phyloP scores from a whole-genome alignment of 805 yeast species.

The Saturnispora bothae region DNA sequence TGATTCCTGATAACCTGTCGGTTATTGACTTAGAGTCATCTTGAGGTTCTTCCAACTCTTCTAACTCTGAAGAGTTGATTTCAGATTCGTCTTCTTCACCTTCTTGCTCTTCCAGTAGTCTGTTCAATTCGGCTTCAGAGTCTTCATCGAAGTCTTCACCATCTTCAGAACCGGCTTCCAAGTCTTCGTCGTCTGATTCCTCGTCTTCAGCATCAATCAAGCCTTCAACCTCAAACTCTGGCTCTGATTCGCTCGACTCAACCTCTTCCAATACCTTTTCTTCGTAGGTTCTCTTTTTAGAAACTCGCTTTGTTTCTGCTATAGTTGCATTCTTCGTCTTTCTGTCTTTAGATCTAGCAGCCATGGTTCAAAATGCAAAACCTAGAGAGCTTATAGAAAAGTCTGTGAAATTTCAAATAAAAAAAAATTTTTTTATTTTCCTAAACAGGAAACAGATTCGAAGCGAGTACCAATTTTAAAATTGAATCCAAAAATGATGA shows the following conservation, averaged over 20 bases:
- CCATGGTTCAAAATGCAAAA: too few species aligned
- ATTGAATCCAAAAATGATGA: too few species aligned
- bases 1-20: conserved; percentile 44
- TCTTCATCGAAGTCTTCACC: conserved; percentile 44
- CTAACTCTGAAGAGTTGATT: conserved; percentile 40
- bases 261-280: conserved; percentile 22
- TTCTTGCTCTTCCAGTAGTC: conserved; percentile 32
- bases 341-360: background rate
- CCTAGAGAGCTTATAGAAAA: too few species aligned
- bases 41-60: conserved; percentile 28
- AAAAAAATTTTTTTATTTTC: too few species aligned
- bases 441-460: too few species aligned
- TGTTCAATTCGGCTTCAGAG: conserved; percentile 45
- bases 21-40: conserved; percentile 36
- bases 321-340: background rate
- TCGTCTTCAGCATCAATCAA: conserved; percentile 34
- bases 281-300: conserved; percentile 16
- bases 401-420: too few species aligned
- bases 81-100: conserved; percentile 30
- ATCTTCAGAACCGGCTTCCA: conserved; percentile 20
- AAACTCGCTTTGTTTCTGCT: conserved; percentile 6
- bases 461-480: too few species aligned
- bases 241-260: conserved; percentile 19
- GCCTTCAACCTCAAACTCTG: conserved; percentile 25
- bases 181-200: conserved; percentile 24